Evolutionary conservation across 1,139 yeast species (phyloP).

Genomic region (Sugiyamaella grinbergsii): DNA sequence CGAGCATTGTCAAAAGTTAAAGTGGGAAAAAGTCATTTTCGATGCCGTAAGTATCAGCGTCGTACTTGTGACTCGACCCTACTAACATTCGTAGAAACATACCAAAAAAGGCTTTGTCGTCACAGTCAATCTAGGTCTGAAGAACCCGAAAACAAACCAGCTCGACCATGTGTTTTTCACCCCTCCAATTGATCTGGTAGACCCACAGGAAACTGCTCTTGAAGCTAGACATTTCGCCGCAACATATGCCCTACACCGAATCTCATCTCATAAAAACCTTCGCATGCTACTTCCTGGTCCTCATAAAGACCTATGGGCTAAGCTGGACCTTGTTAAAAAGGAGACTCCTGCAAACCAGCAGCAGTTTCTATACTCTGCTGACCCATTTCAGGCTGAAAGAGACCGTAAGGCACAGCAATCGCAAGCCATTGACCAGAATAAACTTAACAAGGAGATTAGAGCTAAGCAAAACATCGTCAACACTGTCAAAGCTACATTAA

Average conservation of each 20-base stretch:
- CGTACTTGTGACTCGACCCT: constrained; percentile 1
- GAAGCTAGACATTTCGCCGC: constrained; percentile 93
- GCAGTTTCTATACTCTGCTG: constrained; percentile 52
- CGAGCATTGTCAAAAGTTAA: constrained; percentile 84
- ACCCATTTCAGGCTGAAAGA: constrained; percentile 68
- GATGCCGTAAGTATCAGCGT: constrained; percentile 57
- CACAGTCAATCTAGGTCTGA: constrained; percentile 63
- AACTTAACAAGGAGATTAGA: constrained; percentile 23
- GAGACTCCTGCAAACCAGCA: constrained; percentile 23
- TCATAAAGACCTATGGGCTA: constrained; percentile 77
- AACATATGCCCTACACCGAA: constrained; percentile 78
- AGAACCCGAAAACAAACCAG: constrained; percentile 80
- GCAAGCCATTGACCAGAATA: constrained; percentile 28
- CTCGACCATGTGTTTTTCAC: constrained; percentile 58
- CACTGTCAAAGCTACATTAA: constrained; percentile 25
- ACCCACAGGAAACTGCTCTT: constrained; percentile 74
- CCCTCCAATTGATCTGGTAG: constrained; percentile 57
- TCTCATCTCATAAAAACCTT: constrained; percentile 77
- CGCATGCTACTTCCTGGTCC: constrained; percentile 85
- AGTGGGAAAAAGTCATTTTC: constrained; percentile 85
- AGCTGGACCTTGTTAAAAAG: constrained; percentile 56
- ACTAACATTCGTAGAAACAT: constrained; percentile 33
- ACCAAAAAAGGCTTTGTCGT: constrained; percentile 61
- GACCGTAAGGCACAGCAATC: constrained; percentile 45
- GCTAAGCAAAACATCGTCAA: constrained; percentile 23